Base-by-base conservation (phyloP, 2,329 filamentous ascomycete species). In the Ceratocystiopsis brevicomis region DNA sequence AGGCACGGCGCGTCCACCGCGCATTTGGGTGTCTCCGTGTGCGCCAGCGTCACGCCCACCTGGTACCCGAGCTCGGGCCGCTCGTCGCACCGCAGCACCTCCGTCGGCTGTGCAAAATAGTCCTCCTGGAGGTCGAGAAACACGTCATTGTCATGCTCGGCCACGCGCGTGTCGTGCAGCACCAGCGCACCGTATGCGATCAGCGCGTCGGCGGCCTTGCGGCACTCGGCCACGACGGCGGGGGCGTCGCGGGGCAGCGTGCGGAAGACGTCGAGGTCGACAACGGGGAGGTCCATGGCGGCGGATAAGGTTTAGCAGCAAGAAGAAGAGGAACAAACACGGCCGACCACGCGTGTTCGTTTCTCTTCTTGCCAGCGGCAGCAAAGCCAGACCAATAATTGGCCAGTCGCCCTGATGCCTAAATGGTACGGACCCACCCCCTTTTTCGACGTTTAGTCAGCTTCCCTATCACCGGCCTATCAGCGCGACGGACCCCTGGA, bases 61-160 rank as follows among this genome's bases (percentile, higher is more conserved):
- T 76, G 72, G 59, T 73, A 76, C 53, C 66, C 65, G 21, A 76
- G 59, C 52, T 69, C 68, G 6, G 72, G 72, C 3, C 70, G 64
- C 59, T 74, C 69, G 50, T 76, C 72, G 34, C 53, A 54, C 40
- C 55, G 56, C 34, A 76, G 61, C 3, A 53, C 55, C 10, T 55
- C 61, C 15, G 18, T 33, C 15, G 71, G 66, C 56, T 76, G 72
- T 33, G 69, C 70, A 53, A 76, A 76, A 61, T 76, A 76, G 60
- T 75, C 70, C 57, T 76, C 72, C n/a, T 76, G 65, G 35, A 76
- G 61, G 55, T 76, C 70, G 45, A 76, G 66, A 51, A 76, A 76
- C 43, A 61, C 57, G 21, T 59, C 59, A 59, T 76, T 76, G 57
- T 73, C 68, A 3, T 57, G 51, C 51, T 71, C 68, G 16, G 67